These are phyloP conservation scores for Yamadazyma sp. DNA, from an alignment of 1,139 yeast species.

Conservation along the genomic window DNA sequence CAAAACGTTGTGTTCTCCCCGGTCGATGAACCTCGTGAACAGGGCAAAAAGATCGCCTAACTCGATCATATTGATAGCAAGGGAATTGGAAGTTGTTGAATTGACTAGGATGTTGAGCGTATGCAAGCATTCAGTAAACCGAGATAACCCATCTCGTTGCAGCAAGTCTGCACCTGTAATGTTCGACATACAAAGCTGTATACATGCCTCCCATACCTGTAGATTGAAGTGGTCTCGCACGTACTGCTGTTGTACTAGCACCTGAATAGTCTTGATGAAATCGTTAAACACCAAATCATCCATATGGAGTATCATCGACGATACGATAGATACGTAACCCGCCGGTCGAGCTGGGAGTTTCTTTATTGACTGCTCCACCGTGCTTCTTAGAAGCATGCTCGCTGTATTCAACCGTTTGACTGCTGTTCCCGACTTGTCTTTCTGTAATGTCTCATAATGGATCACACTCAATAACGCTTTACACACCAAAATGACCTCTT, in stretches of 20 bases:
- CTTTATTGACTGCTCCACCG: slow-evolving; percentile 9
- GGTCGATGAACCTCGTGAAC: neutral
- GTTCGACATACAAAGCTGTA: slow-evolving; percentile 5
- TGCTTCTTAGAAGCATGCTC: slow-evolving; percentile 9
- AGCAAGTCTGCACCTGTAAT: neutral
- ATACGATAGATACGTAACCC: slow-evolving; percentile 6
- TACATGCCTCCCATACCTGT: slow-evolving; percentile 10
- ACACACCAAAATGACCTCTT: slow-evolving; percentile 11
- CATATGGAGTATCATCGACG: slow-evolving; percentile 6
- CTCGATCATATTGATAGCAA: slow-evolving; percentile 2
- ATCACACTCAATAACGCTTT: slow-evolving; percentile 12
- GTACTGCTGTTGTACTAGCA: slow-evolving; percentile 14
- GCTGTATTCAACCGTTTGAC: slow-evolving; percentile 8
- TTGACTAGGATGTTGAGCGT: slow-evolving; percentile 6
- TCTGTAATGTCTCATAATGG: slow-evolving; percentile 9
- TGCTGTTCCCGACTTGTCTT: slow-evolving; percentile 9
- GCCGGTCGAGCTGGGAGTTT: slow-evolving; percentile 8
- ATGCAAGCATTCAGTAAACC: slow-evolving; percentile 5
- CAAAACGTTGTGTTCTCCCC: neutral
- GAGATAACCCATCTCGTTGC: neutral
- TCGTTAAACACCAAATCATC: slow-evolving; percentile 10
- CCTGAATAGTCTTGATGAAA: slow-evolving; percentile 9
- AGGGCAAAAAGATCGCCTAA: neutral
- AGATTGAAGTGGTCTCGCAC: slow-evolving; percentile 15
- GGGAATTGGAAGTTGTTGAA: slow-evolving; percentile 3